phyloP scores from a whole-genome alignment of 2,329 filamentous ascomycete genomes.

The Epichloe hybrida region DNA sequence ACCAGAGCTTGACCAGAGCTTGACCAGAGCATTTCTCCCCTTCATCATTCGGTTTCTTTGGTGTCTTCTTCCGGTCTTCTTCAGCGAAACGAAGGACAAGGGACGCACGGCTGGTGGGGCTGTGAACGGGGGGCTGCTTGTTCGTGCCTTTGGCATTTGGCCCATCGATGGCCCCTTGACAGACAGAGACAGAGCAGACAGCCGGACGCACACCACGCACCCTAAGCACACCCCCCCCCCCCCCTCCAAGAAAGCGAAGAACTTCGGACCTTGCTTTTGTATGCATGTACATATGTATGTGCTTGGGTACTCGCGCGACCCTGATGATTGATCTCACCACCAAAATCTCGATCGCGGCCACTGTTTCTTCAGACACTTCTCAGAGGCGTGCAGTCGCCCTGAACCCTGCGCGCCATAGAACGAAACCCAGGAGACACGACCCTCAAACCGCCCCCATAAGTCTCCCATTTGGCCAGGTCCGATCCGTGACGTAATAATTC shows the following conservation, averaged over 20 bases:
- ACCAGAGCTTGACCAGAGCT: too few relatives aligned
- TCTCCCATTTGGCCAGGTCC: neutral
- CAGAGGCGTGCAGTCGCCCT: neutral
- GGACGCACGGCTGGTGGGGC: neutral
- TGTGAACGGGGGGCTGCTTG: too few relatives aligned
- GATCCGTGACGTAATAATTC: neutral
- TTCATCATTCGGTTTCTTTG: too few relatives aligned
- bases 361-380: neutral
- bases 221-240: too few relatives aligned
- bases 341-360: constrained; percentile 17
- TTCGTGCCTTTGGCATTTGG: neutral
- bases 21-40: neutral
- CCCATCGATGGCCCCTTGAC: too few relatives aligned
- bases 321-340: constrained; percentile 13
- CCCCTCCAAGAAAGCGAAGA: too few relatives aligned
- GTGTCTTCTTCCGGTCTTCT: neutral
- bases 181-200: too few relatives aligned
- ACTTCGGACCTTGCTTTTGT: neutral
- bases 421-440: neutral
- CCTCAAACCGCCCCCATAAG: neutral
- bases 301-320: constrained; percentile 7
- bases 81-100: neutral
- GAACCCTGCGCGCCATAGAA: neutral
- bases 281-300: neutral
- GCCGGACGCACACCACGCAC: too few relatives aligned